Conservation (phyloP, 768 basidiomycete species). For the Daedaleopsis nitida region DNA sequence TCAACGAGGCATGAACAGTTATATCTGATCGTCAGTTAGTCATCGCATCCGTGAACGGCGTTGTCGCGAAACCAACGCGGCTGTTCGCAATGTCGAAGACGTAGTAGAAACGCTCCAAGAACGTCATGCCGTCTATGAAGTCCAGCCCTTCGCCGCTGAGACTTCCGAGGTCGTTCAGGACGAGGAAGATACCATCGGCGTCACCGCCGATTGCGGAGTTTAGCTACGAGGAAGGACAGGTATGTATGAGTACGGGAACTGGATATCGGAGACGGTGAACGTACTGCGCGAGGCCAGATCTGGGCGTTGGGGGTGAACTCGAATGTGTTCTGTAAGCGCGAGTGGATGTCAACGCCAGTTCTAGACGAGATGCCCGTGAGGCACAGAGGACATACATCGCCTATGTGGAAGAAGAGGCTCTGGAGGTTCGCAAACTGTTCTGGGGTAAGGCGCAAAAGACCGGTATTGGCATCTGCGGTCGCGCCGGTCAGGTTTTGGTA, state of each 20-base stretch:
- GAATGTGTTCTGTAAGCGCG: slow-evolving; percentile 42
- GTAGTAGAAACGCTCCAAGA: slow-evolving; percentile 66
- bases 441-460: slow-evolving; percentile 22
- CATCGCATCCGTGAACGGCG: slow-evolving; percentile 47
- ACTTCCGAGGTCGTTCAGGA: slow-evolving; percentile 40
- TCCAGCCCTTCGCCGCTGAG: slow-evolving; percentile 48
- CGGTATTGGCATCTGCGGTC: slow-evolving; percentile 13
- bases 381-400: slow-evolving; percentile 3
- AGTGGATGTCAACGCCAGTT: not conserved
- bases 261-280: not conserved
- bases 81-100: slow-evolving; percentile 62
- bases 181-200: slow-evolving; percentile 36
- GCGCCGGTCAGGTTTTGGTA: slow-evolving; percentile 25
- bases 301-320: slow-evolving; percentile 66
- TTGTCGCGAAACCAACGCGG: slow-evolving; percentile 59
- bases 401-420: slow-evolving; percentile 26
- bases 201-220: slow-evolving; percentile 47
- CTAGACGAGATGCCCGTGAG: too few relatives aligned
- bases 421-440: slow-evolving; percentile 24
- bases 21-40: slow-evolving; percentile 32
- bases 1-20: too few relatives aligned
- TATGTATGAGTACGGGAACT: not conserved
- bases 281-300: slow-evolving; percentile 55
- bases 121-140: slow-evolving; percentile 57
- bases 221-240: slow-evolving; percentile 21